phyloP scores from a whole-genome alignment of 257 asterid genomes.

The Fraxinus pennsylvanica region DNA sequence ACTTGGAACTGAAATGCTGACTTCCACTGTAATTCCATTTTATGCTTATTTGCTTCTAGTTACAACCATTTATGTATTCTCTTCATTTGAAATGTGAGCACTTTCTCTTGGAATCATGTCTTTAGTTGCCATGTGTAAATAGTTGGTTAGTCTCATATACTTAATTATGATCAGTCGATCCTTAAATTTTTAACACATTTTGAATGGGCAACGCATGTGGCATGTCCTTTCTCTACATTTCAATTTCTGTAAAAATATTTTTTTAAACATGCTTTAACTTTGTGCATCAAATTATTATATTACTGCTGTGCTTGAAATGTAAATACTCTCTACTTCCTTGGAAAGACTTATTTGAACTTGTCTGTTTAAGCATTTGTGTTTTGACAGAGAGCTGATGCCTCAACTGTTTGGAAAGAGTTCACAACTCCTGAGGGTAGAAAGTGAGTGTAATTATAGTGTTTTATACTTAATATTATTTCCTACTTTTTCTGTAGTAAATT shows the following conservation, averaged over 20 bases:
- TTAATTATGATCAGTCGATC: background rate
- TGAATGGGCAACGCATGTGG: background rate
- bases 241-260: background rate
- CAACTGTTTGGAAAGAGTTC: slow-evolving; percentile 97
- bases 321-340: background rate
- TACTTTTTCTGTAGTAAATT: slow-evolving; percentile 1
- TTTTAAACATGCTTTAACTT: background rate
- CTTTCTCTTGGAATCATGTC: background rate
- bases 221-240: slow-evolving; percentile 14
- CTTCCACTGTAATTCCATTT: slow-evolving; percentile 13
- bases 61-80: background rate
- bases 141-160: slow-evolving; percentile 8
- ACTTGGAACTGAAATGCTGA: slow-evolving; percentile 6
- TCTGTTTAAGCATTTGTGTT: slow-evolving; percentile 19
- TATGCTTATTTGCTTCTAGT: background rate
- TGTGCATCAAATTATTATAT: background rate
- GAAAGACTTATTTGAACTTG: slow-evolving; percentile 8
- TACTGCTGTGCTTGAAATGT: background rate
- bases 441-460: slow-evolving; percentile 52
- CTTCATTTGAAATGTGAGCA: background rate
- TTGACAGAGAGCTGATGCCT: slow-evolving; percentile 94
- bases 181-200: slow-evolving; percentile 4
- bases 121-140: background rate
- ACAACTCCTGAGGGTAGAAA: slow-evolving; percentile 94
- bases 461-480: slow-evolving; percentile 8